Base-by-base conservation (phyloP, 495 filamentous ascomycete species). In the Terfezia boudieri region DNA sequence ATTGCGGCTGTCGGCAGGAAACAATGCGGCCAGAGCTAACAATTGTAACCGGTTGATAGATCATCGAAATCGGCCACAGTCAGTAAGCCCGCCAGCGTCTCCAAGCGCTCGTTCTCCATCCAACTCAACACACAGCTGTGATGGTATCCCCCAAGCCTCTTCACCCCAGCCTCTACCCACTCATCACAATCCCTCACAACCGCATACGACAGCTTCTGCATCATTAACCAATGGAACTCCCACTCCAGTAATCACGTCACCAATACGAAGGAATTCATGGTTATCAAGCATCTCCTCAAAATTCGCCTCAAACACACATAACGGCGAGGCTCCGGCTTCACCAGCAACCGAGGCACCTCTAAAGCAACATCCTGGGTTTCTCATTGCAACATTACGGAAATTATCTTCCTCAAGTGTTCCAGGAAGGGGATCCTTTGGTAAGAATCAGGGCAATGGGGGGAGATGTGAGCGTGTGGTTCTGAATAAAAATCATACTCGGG, bases 281-380 rank as follows among this genome's bases (percentile, higher is more conserved):
- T 83, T 98, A 56, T 85, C 83, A 36, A 92, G 76, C 58, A 73
- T 95, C 53, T 93, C 86, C 58, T 92, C 86, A 56, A 95, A 90
- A 63, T 94, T 98, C 69, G 86, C 84, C 8, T 76, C 76, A 71
- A 37, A 68, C 69, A 53, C 65, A 20, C 50, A 68, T 70, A 35
- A 67, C 66, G 55, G 62, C 72, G 26, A 64, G 57, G 64, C 71
- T 50, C 67, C 67, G 22, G 59, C 69, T 14, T 22, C 55, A 26
- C 52, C 60, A 46, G n/a, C 54, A 43, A 36, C 57, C 50, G 37
- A 38, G 52, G 64, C 65, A 52, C 67, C 63, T n/a, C 60, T 67
- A 35, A 74, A 73, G 17, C 59, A 68, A 58, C 70, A 54, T 43
- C 74, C 81, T 0, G 84, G 81, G 1, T 87, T 98, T 58, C 67